Evolutionary conservation across 345 rosid species (phyloP), one percentile per base, ranked within the genome.

Genomic region (Draba incana): DNA sequence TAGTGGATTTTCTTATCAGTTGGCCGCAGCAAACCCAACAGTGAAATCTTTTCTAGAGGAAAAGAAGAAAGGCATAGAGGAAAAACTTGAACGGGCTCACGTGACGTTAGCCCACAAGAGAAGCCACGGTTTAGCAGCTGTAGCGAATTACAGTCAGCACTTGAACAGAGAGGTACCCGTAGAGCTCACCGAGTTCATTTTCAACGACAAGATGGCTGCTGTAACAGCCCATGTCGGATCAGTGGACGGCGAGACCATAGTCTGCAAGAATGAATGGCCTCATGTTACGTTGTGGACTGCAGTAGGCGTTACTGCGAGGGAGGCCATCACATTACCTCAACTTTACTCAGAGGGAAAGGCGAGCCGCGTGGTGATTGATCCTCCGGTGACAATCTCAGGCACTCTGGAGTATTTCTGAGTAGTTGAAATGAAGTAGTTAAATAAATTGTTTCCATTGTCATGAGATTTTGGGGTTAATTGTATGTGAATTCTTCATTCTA

Each of bases 91-190:
- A 72, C 30, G 71, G 69, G 89, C 92, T 71, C 99, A 91, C 55
- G 81, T 89, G 33, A 91, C 97, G 15, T 96, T 94, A 45, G 96
- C 98, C 37, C 99, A 94, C 81, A 94, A 89, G 82, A 85, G 84
- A 79, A 84, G 96, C 76, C 98, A 89, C 1, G 98, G 98, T 3
- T 96, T 91, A 39, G 69, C 90, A 30, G 84, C 92, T 6, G 84
- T 94, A 27, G 99, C 99, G 42, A 74, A 77, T 49, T 89, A 85
- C 30, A 88, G 90, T 14, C 48, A 71, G 63, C 81, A 79, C 63
- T 57, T 84, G 39, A 64, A 82, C 49, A 83, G 51, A 24, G 70
- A 80, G 24, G 92, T 89, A 39, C 88, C 99, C 0, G 89, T 94
- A 64, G 80, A 85, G 57, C 74, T 89, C 45, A 87, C 82, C 0